Conservation (phyloP, 208 protist species). For the Crithidia fasciculata region DNA sequence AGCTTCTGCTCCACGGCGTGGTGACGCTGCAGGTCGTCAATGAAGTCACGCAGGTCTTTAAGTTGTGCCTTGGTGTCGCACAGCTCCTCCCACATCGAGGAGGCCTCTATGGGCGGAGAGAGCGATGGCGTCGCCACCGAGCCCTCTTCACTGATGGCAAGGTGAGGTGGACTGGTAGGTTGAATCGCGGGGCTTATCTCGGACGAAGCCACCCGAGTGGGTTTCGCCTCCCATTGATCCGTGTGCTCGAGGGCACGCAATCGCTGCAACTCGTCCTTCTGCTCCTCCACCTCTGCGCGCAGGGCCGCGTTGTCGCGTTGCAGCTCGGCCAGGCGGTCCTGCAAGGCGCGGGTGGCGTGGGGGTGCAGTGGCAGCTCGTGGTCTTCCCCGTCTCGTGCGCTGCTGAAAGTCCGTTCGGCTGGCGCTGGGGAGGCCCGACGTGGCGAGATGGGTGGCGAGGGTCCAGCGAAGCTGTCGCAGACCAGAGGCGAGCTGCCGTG, state of each 20-base stretch:
- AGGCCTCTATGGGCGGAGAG: neutral
- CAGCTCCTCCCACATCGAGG: neutral
- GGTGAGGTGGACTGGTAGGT: neutral
- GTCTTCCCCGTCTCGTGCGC: neutral
- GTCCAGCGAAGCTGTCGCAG: neutral
- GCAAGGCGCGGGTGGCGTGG: neutral
- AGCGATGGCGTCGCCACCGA: neutral
- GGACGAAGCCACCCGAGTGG: neutral
- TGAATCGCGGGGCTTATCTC: neutral
- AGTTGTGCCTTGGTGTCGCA: neutral
- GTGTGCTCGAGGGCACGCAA: neutral
- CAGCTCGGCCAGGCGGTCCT: neutral
- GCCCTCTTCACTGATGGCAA: neutral
- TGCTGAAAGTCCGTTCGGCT: too few relatives aligned
- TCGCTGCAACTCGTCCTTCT: constrained; percentile 3
- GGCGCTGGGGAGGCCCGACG: neutral
- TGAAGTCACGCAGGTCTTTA: constrained; percentile 6
- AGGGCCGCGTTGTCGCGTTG: constrained; percentile 2
- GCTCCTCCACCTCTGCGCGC: constrained; percentile 8
- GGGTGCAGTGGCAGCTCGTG: constrained; percentile 27
- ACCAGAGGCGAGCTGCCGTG: neutral
- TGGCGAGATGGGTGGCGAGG: constrained; percentile 16
- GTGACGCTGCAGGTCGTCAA: constrained; percentile 5
- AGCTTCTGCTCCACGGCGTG: constrained; percentile 1
- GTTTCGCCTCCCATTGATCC: neutral